Evolutionary conservation across 192 early-diverging fungal species (phyloP), one percentile per base, ranked within the genome.

Genomic region (Mortierella antarctica): DNA sequence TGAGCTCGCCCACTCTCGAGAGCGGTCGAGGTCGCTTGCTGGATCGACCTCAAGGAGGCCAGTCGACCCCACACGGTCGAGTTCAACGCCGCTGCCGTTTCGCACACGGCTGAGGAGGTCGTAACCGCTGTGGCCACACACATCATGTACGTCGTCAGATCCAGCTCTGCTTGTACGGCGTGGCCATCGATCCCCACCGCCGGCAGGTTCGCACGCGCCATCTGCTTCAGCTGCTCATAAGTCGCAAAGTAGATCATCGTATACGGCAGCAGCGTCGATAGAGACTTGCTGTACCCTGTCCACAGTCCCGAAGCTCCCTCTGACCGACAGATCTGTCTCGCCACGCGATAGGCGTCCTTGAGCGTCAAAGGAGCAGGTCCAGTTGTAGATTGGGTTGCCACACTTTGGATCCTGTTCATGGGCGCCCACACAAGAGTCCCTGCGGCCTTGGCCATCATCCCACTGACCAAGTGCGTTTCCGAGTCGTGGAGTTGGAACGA

Each of bases 221-320:
- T 41, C 46, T 70, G 67, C 45, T 77, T 77, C 21, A 69, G 46
- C 10, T 77, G 74, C 50, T 77, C 74, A 9, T 77, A 77, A 4
- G 74, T 65, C 10, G 74, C 74, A 64, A 77, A 77, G 53, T 77
- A 77, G 15, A 77, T 39, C 67, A 77, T 70, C 0, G 74, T 77
- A 20, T 77, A 77, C 12, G 74, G 74, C 6, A 77, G 55, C 21
- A 77, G 48, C 7, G 74, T 39, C 11, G 67, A 49, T 11, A 70
- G 39, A 15, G 55, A 46, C 21, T 63, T 61, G 9, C 46, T 39
- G 56, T 77, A 77, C 54, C 74, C 74, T 21, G 74, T 70, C 74
- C 74, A 77, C 18, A 77, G 11, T 14, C 74, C 62, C 4, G 54
- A 20, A 10, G 47, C 15, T 5, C 74, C 74, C 23, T 70, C 74